Conservation (phyloP, 306 rosid genomes). For the Astragalus glycyphyllos region DNA sequence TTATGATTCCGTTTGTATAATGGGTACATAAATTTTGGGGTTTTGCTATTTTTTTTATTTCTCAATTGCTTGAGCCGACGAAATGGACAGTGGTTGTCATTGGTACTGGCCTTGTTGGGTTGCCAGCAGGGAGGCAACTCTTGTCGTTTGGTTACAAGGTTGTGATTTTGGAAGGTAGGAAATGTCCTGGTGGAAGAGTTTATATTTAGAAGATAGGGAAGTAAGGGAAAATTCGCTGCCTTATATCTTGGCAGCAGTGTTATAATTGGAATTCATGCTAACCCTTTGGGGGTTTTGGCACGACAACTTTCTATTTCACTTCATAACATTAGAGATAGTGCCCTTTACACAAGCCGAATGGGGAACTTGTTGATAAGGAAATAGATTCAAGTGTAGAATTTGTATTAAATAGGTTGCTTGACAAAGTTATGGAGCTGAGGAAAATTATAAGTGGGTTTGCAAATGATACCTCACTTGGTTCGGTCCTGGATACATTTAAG, state of each 20-base stretch:
- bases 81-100: slow-evolving; percentile 77
- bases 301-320: slow-evolving; percentile 93
- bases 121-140: slow-evolving; percentile 95
- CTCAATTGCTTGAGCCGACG: slow-evolving; percentile 65
- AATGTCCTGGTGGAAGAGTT: slow-evolving; percentile 92
- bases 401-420: slow-evolving; percentile 83
- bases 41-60: slow-evolving; percentile 64
- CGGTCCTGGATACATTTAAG: slow-evolving; percentile 79
- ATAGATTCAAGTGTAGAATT: too few species aligned
- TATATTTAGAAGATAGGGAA: slow-evolving; percentile 87
- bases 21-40: slow-evolving; percentile 95
- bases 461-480: slow-evolving; percentile 78
- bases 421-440: slow-evolving; percentile 88
- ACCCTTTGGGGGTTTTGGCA: slow-evolving; percentile 95
- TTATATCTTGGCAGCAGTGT: slow-evolving; percentile 91
- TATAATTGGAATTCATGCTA: slow-evolving; percentile 93
- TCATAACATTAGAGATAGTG: slow-evolving; percentile 92
- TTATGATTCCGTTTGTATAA: slow-evolving; percentile 74
- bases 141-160: slow-evolving; percentile 86
- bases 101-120: slow-evolving; percentile 93
- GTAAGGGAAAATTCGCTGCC: slow-evolving; percentile 65
- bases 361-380: too few species aligned
- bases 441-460: slow-evolving; percentile 88
- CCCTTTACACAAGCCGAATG: slow-evolving; percentile 83
- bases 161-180: slow-evolving; percentile 82